Evolutionary conservation across 371 early-diverging fungal species (phyloP), one percentile per base, ranked within the genome.

Genomic region (Haplosporangium sp.): DNA sequence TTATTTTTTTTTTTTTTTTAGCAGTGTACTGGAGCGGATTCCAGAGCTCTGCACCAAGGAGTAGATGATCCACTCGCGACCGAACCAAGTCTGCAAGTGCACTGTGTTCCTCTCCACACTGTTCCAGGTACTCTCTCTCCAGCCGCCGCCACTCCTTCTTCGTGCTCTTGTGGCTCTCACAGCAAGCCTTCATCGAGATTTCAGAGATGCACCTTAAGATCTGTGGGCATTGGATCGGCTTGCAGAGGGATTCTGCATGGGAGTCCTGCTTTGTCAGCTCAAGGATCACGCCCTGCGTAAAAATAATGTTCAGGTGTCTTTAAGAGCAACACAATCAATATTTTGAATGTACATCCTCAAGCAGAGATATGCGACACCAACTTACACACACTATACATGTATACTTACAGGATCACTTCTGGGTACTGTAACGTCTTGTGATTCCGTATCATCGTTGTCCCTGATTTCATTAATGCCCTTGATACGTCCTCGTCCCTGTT

Each of bases 11-110:
- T 55, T 27, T 53, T 53, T 17, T 68, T 40, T 52, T 68, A 55
- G 62, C 61, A 40, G 55, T 55, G 55, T 68, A 61, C 44, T 68
- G 69, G 11, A 68, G 69, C 56, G 69, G 69, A 17, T 55, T 68
- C 62, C 69, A 68, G 53, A 68, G 69, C 42, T 68, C 62, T 68
- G 69, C 61, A 53, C 62, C 62, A 68, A 68, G 69, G 53, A 68
- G 44, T 44, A 4, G 69, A 55, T 68, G 69, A 52, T 68, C 55
- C 38, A 68, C 27, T 55, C 61, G 62, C 8, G 53, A 55, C 27
- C 69, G 61, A 55, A 68, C 69, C 62, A 68, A 61, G 19, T 55
- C 69, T 50, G 62, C 61, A 52, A 61, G 69, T 17, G 62, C 55
- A 35, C 62, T 61, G 62, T 68, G 40, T 17, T 61, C 55, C 56